Percentiles rank a stretch among this genome's conserved stretches.
Conservation (phyloP, 768 basidiomycete species). For the Podaxis sp. region DNA sequence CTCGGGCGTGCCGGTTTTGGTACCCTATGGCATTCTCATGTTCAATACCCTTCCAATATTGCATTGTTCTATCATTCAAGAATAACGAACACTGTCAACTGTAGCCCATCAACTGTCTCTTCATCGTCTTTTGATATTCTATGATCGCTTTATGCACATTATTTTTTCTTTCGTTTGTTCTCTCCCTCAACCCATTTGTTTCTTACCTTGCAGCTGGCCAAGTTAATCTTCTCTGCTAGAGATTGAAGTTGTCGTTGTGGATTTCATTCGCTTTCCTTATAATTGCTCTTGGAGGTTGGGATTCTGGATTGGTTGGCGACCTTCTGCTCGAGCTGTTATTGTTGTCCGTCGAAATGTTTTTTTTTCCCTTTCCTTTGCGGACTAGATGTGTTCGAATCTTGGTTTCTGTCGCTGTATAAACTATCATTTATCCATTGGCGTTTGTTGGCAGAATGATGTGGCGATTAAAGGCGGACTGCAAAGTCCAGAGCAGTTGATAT, state of each 20-base stretch:
- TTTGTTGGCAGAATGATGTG: background rate
- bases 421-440: conserved; percentile 2
- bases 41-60: conserved; percentile 4
- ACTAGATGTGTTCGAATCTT: conserved; percentile 11
- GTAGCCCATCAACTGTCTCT: conserved; percentile 13
- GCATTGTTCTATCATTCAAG: conserved; percentile 14
- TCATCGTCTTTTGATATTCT: conserved; percentile 13
- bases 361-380: background rate
- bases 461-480: background rate
- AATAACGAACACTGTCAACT: conserved; percentile 13
- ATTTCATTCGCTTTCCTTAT: conserved; percentile 9
- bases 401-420: conserved; percentile 3
- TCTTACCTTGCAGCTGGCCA: background rate
- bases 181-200: conserved; percentile 7
- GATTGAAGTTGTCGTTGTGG: background rate
- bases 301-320: conserved; percentile 3
- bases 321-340: background rate
- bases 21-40: conserved; percentile 8
- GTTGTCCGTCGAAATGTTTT: conserved; percentile 3
- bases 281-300: conserved; percentile 5
- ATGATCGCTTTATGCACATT: conserved; percentile 13
- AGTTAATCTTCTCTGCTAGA: conserved; percentile 2
- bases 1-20: background rate
- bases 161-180: conserved; percentile 4
- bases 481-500: background rate